Percentiles rank a stretch among this genome's conserved stretches.
Evolutionary conservation across 2,329 filamentous ascomycete species (phyloP).

Genomic region (Diaporthe nobilis): DNA sequence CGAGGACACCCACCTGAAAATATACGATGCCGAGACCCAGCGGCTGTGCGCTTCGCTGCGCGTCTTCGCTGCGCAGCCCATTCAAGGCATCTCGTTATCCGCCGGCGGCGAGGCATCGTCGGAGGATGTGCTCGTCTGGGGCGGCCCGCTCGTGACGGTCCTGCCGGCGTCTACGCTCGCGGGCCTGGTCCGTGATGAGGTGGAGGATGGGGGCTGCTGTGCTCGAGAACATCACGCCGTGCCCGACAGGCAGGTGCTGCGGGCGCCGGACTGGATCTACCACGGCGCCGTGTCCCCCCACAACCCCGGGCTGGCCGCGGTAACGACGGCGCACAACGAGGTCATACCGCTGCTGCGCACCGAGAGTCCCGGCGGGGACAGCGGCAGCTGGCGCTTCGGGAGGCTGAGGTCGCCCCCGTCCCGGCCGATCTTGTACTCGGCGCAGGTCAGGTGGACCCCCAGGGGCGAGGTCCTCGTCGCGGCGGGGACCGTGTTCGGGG

Average conservation of each 20-base stretch:
- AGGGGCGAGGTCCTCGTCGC: slow-evolving; percentile 77
- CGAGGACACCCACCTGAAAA: slow-evolving; percentile 70
- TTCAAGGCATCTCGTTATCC: slow-evolving; percentile 75
- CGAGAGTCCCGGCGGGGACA: slow-evolving; percentile 40
- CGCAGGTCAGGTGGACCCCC: slow-evolving; percentile 76
- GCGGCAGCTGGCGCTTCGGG: slow-evolving; percentile 59
- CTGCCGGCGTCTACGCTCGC: slow-evolving; percentile 53
- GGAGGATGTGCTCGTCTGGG: slow-evolving; percentile 74
- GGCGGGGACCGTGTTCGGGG: slow-evolving; percentile 93
- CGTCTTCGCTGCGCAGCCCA: slow-evolving; percentile 77
- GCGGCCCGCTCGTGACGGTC: slow-evolving; percentile 71
- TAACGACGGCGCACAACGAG: slow-evolving; percentile 92
- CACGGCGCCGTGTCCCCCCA: slow-evolving; percentile 70
- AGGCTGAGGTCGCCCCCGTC: slow-evolving; percentile 72
- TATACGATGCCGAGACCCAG: slow-evolving; percentile 61
- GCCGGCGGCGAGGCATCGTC: slow-evolving; percentile 50
- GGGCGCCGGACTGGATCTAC: slow-evolving; percentile 83
- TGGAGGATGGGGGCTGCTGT: neutral
- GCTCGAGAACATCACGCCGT: slow-evolving; percentile 37
- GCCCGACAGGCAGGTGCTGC: slow-evolving; percentile 53
- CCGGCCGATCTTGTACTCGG: slow-evolving; percentile 89
- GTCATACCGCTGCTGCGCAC: slow-evolving; percentile 69
- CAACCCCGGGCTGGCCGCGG: slow-evolving; percentile 61
- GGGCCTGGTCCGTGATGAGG: slow-evolving; percentile 48
- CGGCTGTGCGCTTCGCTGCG: slow-evolving; percentile 57